These are phyloP conservation scores for Pyrrhoderma noxium DNA, from an alignment of 1,284 basidiomycete species.

Conservation along the genomic window DNA sequence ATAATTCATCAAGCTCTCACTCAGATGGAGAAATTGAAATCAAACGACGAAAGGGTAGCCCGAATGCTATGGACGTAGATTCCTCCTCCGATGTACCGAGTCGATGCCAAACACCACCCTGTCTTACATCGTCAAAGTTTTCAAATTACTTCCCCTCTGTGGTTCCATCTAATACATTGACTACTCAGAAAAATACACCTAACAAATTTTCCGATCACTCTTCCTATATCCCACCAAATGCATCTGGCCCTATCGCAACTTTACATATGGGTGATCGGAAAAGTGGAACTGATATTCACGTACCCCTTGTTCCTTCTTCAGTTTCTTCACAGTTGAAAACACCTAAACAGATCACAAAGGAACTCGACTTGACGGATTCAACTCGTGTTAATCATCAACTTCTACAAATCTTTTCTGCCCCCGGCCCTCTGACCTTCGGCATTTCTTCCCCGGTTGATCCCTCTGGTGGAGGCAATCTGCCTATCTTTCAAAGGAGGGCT, in stretches of 20 bases:
- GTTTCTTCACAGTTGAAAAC: not conserved
- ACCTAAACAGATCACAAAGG: not conserved
- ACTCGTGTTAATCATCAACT: not conserved
- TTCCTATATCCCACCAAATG: not conserved
- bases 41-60: constrained; percentile 1
- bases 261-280: constrained; percentile 13
- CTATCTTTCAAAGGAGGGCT: not conserved
- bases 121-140: too few species aligned
- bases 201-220: too few species aligned
- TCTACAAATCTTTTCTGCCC: not conserved
- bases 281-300: constrained; percentile 8
- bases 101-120: not conserved
- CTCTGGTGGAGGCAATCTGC: too few species aligned
- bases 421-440: too few species aligned
- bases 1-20: too few species aligned
- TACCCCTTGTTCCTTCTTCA: constrained; percentile 12
- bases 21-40: too few species aligned
- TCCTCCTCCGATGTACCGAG: not conserved
- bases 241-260: not conserved
- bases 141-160: not conserved
- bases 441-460: too few species aligned
- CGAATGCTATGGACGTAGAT: constrained; percentile 29
- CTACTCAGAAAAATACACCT: too few species aligned
- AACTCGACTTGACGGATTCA: not conserved
- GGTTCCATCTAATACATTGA: not conserved